phyloP scores from a whole-genome alignment of 2,329 filamentous ascomycete genomes.

The Penicillium sp. region DNA sequence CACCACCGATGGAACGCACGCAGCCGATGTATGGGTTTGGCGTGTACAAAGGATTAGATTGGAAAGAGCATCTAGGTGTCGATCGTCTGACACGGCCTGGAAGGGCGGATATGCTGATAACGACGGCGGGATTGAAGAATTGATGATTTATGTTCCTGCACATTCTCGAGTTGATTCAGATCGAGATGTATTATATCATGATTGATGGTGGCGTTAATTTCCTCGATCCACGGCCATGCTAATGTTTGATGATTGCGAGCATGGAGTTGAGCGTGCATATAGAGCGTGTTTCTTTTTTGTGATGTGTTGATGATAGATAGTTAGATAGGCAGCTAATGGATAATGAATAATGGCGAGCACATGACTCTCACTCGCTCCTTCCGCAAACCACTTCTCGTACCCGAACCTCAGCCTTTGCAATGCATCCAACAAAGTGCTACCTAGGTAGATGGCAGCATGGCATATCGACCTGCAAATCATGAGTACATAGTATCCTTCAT shows the following conservation, averaged over 20 bases:
- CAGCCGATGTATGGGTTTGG: slow-evolving; percentile 53
- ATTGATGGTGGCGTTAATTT: background rate
- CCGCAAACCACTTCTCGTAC: too few relatives aligned
- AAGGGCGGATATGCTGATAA: slow-evolving; percentile 42
- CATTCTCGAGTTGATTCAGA: background rate
- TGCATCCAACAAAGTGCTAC: too few relatives aligned
- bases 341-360: slow-evolving; percentile 5
- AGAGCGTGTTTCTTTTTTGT: background rate
- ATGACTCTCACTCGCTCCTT: background rate
- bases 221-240: background rate
- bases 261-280: slow-evolving; percentile 7
- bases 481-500: too few relatives aligned
- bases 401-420: too few relatives aligned
- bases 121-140: slow-evolving; percentile 27
- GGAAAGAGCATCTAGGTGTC: slow-evolving; percentile 57
- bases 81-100: slow-evolving; percentile 50
- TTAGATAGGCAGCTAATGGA: background rate
- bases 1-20: slow-evolving; percentile 35
- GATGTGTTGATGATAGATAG: background rate
- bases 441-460: too few relatives aligned
- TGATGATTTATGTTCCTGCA: background rate
- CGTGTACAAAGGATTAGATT: slow-evolving; percentile 55
- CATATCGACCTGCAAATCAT: background rate
- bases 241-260: slow-evolving; percentile 6
- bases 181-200: slow-evolving; percentile 8